A percentile compares a stretch with the other conserved stretches of the same genome.
Evolutionary conservation across 495 filamentous ascomycete genomes (phyloP).

Genomic region (Halenospora varia): DNA sequence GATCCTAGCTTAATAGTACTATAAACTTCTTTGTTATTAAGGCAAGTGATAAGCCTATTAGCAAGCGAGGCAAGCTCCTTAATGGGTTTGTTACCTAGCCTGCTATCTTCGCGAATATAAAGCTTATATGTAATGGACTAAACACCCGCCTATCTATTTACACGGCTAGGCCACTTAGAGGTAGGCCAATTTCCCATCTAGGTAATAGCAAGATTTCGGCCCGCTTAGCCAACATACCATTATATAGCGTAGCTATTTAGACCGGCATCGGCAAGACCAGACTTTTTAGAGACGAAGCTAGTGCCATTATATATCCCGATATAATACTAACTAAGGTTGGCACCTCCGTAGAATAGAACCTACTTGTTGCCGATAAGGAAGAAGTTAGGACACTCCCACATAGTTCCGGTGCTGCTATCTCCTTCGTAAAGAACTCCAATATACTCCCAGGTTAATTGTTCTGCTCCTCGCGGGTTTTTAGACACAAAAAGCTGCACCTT

Average conservation of each 20-base stretch:
- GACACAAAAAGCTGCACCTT: slow-evolving; percentile 17
- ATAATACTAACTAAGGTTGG: slow-evolving; percentile 25
- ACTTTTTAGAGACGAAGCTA: slow-evolving; percentile 26
- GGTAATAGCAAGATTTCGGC: slow-evolving; percentile 19
- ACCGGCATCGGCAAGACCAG: slow-evolving; percentile 19
- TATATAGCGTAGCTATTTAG: slow-evolving; percentile 18
- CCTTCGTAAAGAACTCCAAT: slow-evolving; percentile 16
- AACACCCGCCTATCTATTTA: slow-evolving; percentile 15
- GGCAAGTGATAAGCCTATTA: not conserved
- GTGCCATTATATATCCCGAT: slow-evolving; percentile 37
- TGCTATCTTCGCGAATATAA: slow-evolving; percentile 12
- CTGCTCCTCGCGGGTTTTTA: not conserved
- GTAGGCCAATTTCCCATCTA: slow-evolving; percentile 20
- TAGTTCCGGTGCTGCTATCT: slow-evolving; percentile 15
- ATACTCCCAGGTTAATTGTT: slow-evolving; percentile 15
- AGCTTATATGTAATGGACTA: slow-evolving; percentile 15
- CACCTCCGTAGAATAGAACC: slow-evolving; percentile 21
- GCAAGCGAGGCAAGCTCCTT: slow-evolving; percentile 3
- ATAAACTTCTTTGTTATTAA: slow-evolving; percentile 8
- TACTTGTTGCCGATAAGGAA: slow-evolving; percentile 30
- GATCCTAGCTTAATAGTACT: slow-evolving; percentile 13
- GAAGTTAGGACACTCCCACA: slow-evolving; percentile 27
- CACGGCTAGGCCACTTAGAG: slow-evolving; percentile 10
- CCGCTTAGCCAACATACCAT: slow-evolving; percentile 12
- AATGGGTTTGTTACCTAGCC: slow-evolving; percentile 13